Percentiles rank a stretch among this genome's conserved stretches.
Conservation (phyloP, 1,284 basidiomycete genomes). For the Malassezia caprae region DNA sequence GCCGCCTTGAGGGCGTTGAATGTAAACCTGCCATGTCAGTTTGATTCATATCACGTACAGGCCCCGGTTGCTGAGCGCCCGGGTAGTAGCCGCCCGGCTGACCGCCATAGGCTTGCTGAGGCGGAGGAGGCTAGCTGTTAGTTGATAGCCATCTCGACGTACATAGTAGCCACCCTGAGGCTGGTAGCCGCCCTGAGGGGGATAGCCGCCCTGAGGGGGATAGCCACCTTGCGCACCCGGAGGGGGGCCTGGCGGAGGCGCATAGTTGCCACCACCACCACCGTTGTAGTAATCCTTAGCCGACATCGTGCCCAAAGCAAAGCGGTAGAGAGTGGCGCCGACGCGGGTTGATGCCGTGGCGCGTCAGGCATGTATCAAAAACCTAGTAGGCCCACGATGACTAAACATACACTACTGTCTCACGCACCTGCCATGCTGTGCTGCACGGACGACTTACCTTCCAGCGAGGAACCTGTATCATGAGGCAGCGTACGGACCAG, state of each 20-base stretch:
- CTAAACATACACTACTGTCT: background rate
- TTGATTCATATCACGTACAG: conserved; percentile 7
- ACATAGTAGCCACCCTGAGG: conserved; percentile 29
- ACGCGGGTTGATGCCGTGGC: background rate
- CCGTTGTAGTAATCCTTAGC: conserved; percentile 18
- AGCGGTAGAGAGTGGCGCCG: background rate
- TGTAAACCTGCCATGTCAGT: conserved; percentile 16
- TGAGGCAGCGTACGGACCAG: background rate
- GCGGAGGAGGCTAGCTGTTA: conserved; percentile 15
- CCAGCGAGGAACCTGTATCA: background rate
- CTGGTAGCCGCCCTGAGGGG: conserved; percentile 9
- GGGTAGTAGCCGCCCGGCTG: conserved; percentile 18
- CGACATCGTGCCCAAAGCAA: conserved; percentile 9
- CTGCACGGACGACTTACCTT: background rate
- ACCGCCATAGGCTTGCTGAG: conserved; percentile 24
- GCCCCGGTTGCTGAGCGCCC: conserved; percentile 16
- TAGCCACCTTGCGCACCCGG: conserved; percentile 7
- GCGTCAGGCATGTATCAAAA: background rate
- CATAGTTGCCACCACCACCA: background rate
- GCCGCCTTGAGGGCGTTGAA: conserved; percentile 25
- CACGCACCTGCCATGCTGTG: background rate
- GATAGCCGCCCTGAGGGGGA: background rate
- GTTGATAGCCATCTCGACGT: background rate
- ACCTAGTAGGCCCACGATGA: background rate
- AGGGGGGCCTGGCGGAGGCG: conserved; percentile 12